These are phyloP conservation scores for Acanthamoeba castellanii DNA, from an alignment of 208 protist genomes.

Conservation along the genomic window DNA sequence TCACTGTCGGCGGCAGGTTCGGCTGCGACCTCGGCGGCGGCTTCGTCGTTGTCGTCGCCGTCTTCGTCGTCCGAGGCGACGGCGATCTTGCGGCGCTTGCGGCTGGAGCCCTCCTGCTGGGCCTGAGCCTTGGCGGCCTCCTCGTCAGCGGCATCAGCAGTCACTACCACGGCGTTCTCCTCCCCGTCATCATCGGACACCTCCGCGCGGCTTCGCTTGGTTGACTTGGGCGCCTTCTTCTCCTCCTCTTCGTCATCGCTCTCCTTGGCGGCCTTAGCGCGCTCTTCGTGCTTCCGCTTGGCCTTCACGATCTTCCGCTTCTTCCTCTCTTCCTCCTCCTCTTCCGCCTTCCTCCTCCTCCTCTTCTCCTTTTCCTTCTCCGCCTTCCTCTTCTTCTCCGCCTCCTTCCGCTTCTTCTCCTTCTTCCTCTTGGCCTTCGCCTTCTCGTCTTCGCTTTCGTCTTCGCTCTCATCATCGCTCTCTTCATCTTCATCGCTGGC, in stretches of 20 bases:
- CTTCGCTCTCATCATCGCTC: background rate
- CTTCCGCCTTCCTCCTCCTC: background rate
- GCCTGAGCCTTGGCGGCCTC: background rate
- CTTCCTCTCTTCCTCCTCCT: background rate
- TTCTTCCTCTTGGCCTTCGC: background rate
- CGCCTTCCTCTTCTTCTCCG: background rate
- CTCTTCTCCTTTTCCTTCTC: background rate
- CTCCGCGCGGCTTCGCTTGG: background rate
- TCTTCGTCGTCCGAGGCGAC: background rate
- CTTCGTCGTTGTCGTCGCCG: background rate
- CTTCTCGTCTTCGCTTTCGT: background rate
- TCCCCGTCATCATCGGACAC: background rate
- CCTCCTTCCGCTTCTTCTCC: background rate
- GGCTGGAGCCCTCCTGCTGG: background rate
- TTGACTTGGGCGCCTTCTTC: background rate
- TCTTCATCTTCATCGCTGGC: background rate
- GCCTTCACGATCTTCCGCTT: background rate
- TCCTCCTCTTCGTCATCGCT: background rate
- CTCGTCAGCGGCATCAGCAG: background rate
- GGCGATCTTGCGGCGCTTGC: background rate
- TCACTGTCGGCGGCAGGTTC: background rate
- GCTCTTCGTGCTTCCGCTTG: background rate
- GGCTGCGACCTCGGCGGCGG: background rate
- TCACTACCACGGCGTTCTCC: too few relatives aligned
- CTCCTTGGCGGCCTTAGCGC: background rate